phyloP scores from a whole-genome alignment of 192 early-diverging fungal species.

The Haplosporangium gracile region DNA sequence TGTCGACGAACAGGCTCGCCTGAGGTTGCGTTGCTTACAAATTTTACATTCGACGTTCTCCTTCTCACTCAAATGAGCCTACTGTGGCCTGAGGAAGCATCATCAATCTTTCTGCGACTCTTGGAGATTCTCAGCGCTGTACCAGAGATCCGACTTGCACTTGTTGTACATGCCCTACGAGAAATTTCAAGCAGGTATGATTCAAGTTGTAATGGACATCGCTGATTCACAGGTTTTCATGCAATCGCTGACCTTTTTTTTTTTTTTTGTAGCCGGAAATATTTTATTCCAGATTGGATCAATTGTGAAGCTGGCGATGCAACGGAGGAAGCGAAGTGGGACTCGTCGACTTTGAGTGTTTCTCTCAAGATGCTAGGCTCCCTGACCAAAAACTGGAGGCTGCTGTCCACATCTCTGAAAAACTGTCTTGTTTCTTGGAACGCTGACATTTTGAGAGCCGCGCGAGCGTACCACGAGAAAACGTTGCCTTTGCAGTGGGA shows the following conservation, averaged over 20 bases:
- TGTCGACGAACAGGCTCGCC: constrained; percentile 1
- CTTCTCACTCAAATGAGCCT: constrained; percentile 21
- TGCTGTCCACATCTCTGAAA: constrained; percentile 19
- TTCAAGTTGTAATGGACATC: not conserved
- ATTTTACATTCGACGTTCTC: constrained; percentile 38
- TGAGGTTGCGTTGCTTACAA: constrained; percentile 7
- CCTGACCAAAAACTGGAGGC: constrained; percentile 17
- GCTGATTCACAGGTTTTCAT: not conserved
- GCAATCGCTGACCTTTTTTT: not conserved
- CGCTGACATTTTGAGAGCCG: constrained; percentile 7
- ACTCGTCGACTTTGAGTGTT: constrained; percentile 6
- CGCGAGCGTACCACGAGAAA: not conserved
- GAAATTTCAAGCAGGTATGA: constrained; percentile 48
- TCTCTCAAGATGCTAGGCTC: not conserved
- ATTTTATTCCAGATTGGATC: constrained; percentile 27
- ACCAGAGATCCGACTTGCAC: constrained; percentile 32
- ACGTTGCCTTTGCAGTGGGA: constrained; percentile 3
- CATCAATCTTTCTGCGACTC: constrained; percentile 15
- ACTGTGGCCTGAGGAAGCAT: constrained; percentile 8
- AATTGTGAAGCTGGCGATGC: not conserved
- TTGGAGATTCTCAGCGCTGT: constrained; percentile 10
- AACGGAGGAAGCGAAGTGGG: not conserved
- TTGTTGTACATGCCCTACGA: constrained; percentile 22
- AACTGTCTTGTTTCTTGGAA: constrained; percentile 31
- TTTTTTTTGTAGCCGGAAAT: constrained; percentile 11